Percentiles rank a stretch among this genome's conserved stretches.
These are phyloP conservation scores for Gracilaria gracilis DNA, from an alignment of 23 red algal genomes.

Conservation along the genomic window DNA sequence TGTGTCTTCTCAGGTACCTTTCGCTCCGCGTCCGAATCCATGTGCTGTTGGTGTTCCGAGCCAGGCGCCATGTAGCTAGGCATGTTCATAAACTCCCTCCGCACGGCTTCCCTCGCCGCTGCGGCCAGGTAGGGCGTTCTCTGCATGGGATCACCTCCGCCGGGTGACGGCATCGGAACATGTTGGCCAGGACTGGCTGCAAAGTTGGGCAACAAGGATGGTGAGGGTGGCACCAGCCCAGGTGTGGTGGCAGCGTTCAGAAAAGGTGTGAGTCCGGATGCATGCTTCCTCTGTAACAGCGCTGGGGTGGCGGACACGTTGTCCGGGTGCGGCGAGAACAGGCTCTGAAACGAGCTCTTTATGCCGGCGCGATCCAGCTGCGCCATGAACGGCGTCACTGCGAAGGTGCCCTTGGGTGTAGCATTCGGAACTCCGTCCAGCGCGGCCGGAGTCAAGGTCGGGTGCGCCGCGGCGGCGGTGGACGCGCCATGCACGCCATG, in stretches of 20 bases:
- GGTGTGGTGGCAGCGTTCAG: conserved; percentile 42
- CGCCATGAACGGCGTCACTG: conserved; percentile 11
- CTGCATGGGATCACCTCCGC: background rate
- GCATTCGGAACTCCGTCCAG: background rate
- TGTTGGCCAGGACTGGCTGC: background rate
- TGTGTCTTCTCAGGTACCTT: background rate
- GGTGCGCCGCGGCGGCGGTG: background rate
- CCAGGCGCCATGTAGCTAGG: conserved; percentile 49
- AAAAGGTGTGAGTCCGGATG: conserved; percentile 58
- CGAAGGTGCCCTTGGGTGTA: background rate
- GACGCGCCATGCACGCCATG: background rate
- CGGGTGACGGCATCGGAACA: background rate
- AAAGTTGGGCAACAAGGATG: background rate
- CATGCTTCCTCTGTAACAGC: background rate
- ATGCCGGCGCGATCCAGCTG: conserved; percentile 65
- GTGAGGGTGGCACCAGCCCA: conserved; percentile 10
- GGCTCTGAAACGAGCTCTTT: conserved; percentile 71
- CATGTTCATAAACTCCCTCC: conserved; percentile 76
- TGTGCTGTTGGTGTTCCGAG: background rate
- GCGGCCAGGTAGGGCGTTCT: background rate
- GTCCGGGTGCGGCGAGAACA: conserved; percentile 48
- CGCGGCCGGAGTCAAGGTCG: background rate
- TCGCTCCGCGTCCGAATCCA: conserved; percentile 1
- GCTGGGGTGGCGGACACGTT: conserved; percentile 33
- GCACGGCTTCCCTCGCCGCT: background rate